phyloP scores from a whole-genome alignment of 345 rosid species.

The Gossypium raimondii region DNA sequence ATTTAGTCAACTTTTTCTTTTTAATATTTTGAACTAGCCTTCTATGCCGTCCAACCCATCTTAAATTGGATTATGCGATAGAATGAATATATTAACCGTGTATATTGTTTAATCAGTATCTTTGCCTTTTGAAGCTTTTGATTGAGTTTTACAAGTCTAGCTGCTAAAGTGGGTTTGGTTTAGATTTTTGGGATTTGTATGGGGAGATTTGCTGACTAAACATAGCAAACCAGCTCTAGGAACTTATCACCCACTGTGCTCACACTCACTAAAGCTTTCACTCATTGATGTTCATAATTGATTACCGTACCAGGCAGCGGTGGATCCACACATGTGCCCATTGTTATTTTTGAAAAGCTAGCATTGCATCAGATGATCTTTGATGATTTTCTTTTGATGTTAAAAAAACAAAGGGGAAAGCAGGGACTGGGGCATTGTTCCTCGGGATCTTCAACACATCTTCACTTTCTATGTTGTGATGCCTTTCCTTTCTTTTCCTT shows the following conservation, averaged over 20 bases:
- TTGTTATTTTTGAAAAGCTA: not conserved
- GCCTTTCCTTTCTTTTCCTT: not conserved
- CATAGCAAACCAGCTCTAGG: not conserved
- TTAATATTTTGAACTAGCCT: too few species aligned
- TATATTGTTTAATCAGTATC: not conserved
- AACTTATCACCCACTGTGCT: not conserved
- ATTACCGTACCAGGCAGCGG: not conserved
- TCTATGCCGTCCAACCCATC: too few species aligned
- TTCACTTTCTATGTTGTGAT: conserved; percentile 28
- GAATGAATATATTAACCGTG: not conserved
- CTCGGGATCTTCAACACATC: conserved; percentile 35
- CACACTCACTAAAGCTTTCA: not conserved
- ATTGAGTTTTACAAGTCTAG: not conserved
- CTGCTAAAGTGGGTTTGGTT: not conserved
- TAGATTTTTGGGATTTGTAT: not conserved
- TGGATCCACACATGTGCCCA: conserved; percentile 1
- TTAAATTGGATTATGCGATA: too few species aligned
- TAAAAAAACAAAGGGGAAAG: not conserved
- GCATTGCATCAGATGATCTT: not conserved
- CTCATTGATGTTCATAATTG: not conserved
- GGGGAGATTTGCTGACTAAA: not conserved
- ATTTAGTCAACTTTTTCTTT: not conserved
- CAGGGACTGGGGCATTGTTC: conserved; percentile 20
- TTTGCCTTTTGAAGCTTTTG: too few species aligned
- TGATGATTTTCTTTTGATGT: not conserved